Base-by-base conservation (phyloP, 2,329 filamentous ascomycete genomes). In the Cladobotryum protrusum region DNA sequence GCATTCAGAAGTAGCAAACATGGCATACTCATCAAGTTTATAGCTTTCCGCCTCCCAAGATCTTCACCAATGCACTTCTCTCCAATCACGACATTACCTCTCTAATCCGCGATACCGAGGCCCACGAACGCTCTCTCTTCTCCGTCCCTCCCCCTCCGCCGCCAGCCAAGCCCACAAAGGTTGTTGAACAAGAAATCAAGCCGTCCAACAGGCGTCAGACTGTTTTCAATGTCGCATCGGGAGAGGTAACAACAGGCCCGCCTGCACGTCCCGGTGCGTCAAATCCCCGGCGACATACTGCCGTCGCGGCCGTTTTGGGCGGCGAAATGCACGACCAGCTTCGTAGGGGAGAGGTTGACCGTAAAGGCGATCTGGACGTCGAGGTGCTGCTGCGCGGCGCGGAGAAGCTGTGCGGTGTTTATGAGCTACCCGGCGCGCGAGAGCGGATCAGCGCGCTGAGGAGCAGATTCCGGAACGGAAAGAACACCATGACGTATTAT, bases 81-180 rank as follows among this genome's bases (percentile, higher is more conserved):
- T 84, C 86, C 50, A 84, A 84, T 57, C 85, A 91, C 67, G 93
- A 99, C 67, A 97, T 99, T 59, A 97, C 93, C 4, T 82, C 88
- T 12, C 75, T 99, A 43, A 96, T 99, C 62, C 87, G 93, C 53
- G 93, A 99, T 67, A 96, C 92, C 3, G 93, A 99, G 69, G 73
- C 86, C 18, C 92, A 97, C 71, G 93, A 99, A 68, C 86, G 91
- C 61, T 92, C 92, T 6, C 82, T 99, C 15, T 99, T 97, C 73
- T 95, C 92, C 35, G 85, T 96, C 0, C 90, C 92, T 1, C 83
- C 87, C 0, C 81, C 86, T 0, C 83, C 87, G 0, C 81, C 87
- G 1, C 72, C 61, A 45, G 68, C 62, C 55, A 73, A 60, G 47
- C 55, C 50, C 36, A 47, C 57, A 11, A 57, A 61, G 9, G 63